Base-by-base conservation (phyloP, 306 rosid genomes). In the Dryas octopetala region DNA sequence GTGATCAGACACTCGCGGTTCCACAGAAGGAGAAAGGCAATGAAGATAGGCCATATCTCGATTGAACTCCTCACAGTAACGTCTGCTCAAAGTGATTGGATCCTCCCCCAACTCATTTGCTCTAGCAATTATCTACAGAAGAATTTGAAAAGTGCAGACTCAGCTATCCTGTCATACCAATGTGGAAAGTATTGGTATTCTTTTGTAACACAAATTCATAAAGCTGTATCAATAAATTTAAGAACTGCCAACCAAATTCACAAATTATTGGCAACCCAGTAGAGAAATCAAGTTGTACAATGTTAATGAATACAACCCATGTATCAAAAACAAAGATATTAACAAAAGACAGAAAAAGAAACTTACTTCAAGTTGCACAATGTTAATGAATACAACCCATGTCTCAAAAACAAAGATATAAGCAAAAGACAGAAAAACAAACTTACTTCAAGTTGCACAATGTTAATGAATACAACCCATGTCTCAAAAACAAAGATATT, bases 61-160 rank as follows among this genome's bases (percentile, higher is more conserved):
- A 70, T 74, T 62, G 78, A 92, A 95, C 85, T 92, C 99, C 70
- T 95, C 83, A 12, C 97, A 92, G 66, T 82, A 92, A 14, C 91
- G 93, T 19, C 75, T 68, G 66, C 99, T 95, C 90, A 95, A 88
- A 80, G 82, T 78, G 60, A 95, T 83, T 15, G 99, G 97, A 82
- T 95, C 93, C 85, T 92, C 93, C 61, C 97, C 93, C 82, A 95
- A 68, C 77, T 95, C 88, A 23, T 89, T 95, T 62, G 97, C 93
- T 85, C 97, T 83, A 78, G 88, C 84, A 80, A 95, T 95, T 82
- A 95, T 95, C 97, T 95, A 95, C 97, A 92, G 80, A 90, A 92
- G 80, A 90, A 94, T 87, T 94, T 73, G 89, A 89, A 95, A 95
- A 90, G 79, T 80, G 92, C 93, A 88, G 93, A 87, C 92, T 92